Conservation (phyloP, 352 stramenopile genomes). For the Thraustotheca clavata region DNA sequence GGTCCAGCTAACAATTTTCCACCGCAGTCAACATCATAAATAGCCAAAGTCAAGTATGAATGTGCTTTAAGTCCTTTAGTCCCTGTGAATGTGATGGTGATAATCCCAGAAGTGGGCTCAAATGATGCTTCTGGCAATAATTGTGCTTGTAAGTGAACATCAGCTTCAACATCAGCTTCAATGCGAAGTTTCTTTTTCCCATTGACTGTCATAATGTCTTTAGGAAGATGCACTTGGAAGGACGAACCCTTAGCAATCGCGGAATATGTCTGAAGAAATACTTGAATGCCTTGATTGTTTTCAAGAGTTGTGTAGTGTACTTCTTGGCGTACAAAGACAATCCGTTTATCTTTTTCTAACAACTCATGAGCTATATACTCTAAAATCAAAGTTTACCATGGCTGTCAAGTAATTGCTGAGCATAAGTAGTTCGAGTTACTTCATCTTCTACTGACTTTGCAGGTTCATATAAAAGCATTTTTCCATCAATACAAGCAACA, state of each 20-base stretch:
- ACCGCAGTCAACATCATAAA: background rate
- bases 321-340: conserved; percentile 20
- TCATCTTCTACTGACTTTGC: conserved; percentile 31
- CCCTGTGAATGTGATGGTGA: background rate
- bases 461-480: conserved; percentile 24
- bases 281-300: background rate
- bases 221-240: background rate
- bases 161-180: background rate
- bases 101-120: background rate
- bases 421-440: conserved; percentile 24
- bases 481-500: conserved; percentile 34
- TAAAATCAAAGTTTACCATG: conserved; percentile 9
- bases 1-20: background rate
- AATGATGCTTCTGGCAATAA: background rate
- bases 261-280: background rate
- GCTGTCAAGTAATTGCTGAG: conserved; percentile 27
- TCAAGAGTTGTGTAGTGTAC: background rate
- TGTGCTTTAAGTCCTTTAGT: background rate
- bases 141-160: background rate
- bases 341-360: background rate
- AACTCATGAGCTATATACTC: background rate
- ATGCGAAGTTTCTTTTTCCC: background rate
- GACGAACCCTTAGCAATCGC: background rate
- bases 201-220: background rate
- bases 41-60: background rate